Conservation (phyloP, 2,329 filamentous ascomycete genomes). For the Fusarium sp. region DNA sequence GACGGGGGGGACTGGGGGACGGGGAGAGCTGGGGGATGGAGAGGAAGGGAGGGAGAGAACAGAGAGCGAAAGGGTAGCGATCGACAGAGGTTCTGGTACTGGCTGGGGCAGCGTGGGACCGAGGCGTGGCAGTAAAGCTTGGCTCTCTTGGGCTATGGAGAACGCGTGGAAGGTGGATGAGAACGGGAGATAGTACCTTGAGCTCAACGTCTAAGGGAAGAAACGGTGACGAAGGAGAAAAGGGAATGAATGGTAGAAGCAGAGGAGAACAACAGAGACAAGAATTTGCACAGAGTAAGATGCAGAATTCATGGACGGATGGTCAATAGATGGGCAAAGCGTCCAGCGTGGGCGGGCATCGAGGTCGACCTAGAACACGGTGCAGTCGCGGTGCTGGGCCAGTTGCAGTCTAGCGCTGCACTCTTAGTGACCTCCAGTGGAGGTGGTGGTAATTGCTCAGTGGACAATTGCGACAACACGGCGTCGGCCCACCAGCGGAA, state of each 20-base stretch:
- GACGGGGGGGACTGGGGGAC: conserved; percentile 24
- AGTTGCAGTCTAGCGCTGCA: conserved; percentile 2
- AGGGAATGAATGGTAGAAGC: not conserved
- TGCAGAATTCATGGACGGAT: not conserved
- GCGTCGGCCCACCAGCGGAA: not conserved
- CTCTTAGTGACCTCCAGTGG: conserved; percentile 1
- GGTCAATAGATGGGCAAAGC: not conserved
- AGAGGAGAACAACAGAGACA: not conserved
- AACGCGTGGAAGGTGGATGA: not conserved
- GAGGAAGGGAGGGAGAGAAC: conserved; percentile 25
- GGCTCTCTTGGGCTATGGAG: conserved; percentile 13
- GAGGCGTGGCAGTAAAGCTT: conserved; percentile 29
- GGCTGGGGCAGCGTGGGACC: conserved; percentile 28
- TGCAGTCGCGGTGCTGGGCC: not conserved
- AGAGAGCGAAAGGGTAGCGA: conserved; percentile 29
- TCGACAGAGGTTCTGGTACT: conserved; percentile 23
- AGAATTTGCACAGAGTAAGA: not conserved
- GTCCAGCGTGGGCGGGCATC: not conserved
- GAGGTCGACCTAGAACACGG: not conserved
- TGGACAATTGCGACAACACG: not conserved
- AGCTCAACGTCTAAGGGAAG: not conserved
- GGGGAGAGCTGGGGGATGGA: conserved; percentile 34
- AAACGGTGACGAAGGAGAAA: not conserved
- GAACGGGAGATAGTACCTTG: not conserved
- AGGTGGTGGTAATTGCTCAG: conserved; percentile 9